A percentile compares a stretch with the other conserved stretches of the same genome.
Conservation (phyloP, 495 filamentous ascomycete species). For the Daldinia bambusicola region DNA sequence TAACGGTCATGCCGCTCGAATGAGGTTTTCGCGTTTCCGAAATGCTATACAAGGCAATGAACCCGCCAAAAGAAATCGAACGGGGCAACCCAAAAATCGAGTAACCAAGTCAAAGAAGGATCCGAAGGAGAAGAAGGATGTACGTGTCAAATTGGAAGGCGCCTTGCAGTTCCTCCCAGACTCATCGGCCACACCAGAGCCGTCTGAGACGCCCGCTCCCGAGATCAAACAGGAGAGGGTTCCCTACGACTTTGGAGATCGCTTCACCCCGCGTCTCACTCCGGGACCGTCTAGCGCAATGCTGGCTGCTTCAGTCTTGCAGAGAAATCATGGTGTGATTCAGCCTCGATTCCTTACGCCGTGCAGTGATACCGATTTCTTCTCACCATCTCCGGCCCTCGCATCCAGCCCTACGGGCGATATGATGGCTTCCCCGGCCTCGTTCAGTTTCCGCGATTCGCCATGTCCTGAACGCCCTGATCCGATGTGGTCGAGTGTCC, state of each 20-base stretch:
- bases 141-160: conserved; percentile 43
- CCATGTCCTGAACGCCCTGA: conserved; percentile 43
- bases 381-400: conserved; percentile 40
- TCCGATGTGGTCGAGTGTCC: conserved; percentile 39
- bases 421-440: conserved; percentile 40
- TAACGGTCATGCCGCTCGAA: conserved; percentile 83
- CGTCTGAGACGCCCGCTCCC: conserved; percentile 30
- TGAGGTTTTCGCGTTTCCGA: conserved; percentile 80
- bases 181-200: conserved; percentile 19
- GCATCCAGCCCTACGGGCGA: conserved; percentile 45
- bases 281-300: conserved; percentile 35
- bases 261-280: conserved; percentile 44
- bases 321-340: conserved; percentile 38
- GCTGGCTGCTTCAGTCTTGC: conserved; percentile 16
- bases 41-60: conserved; percentile 54
- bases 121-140: conserved; percentile 47
- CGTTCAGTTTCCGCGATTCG: conserved; percentile 44
- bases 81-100: conserved; percentile 46
- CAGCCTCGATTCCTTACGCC: conserved; percentile 55
- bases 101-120: conserved; percentile 57
- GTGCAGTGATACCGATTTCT: conserved; percentile 56
- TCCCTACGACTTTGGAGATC: conserved; percentile 33
- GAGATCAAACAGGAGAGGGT: conserved; percentile 52
- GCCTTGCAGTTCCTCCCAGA: conserved; percentile 31
- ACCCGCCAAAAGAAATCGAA: conserved; percentile 55